Evolutionary conservation across 2,329 filamentous ascomycete species (phyloP).

Genomic region (Didymella pinodella): DNA sequence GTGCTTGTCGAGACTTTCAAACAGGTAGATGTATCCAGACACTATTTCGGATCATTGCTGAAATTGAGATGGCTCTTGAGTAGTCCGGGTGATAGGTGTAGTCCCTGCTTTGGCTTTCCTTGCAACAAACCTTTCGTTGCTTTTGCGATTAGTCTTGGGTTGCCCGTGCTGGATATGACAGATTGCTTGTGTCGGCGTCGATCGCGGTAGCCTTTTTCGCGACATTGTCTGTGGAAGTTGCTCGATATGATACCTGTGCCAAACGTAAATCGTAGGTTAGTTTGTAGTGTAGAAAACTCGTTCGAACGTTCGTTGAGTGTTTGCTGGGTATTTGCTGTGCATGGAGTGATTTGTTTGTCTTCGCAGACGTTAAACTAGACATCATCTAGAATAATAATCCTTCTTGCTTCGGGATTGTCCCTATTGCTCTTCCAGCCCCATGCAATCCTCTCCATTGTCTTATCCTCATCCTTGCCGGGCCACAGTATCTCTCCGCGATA

Average conservation of each 20-base stretch:
- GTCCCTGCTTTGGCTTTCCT: neutral
- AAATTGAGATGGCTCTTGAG: neutral
- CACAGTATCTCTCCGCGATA: slow-evolving; percentile 62
- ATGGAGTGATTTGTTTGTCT: neutral
- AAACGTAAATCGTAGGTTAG: neutral
- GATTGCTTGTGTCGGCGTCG: neutral
- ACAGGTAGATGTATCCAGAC: neutral
- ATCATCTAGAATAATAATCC: slow-evolving; percentile 5
- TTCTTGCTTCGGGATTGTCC: slow-evolving; percentile 25
- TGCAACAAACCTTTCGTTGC: neutral
- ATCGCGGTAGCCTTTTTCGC: no score
- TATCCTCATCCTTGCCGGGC: slow-evolving; percentile 56
- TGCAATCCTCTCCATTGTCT: slow-evolving; percentile 35
- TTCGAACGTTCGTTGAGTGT: neutral
- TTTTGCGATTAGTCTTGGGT: neutral
- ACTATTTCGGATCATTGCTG: neutral
- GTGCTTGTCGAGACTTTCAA: neutral
- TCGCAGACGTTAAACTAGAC: neutral
- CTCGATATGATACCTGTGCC: neutral
- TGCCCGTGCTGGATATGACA: neutral
- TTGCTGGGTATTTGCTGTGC: neutral
- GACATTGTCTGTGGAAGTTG: neutral
- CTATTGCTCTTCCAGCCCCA: slow-evolving; percentile 38
- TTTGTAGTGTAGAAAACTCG: neutral
- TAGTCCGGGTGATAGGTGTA: neutral